Evolutionary conservation across 2,329 filamentous ascomycete genomes (phyloP).

Genomic region (Talaromyces atroroseus): DNA sequence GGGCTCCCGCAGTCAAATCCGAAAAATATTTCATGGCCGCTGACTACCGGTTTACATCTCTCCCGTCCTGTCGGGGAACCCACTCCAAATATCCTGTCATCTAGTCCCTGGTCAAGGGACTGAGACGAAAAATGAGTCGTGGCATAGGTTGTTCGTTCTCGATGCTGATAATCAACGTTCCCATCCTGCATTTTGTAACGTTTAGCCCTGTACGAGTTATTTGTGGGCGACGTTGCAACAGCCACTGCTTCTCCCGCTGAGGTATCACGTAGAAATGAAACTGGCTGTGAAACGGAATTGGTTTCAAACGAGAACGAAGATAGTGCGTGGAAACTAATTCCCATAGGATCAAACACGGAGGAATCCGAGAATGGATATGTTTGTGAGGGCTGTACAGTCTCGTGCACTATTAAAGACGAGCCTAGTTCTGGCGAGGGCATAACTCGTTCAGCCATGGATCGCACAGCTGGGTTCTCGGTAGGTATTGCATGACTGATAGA

Average conservation of each 20-base stretch:
- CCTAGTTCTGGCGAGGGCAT: background rate
- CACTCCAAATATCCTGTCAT: background rate
- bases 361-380: background rate
- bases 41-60: constrained; percentile 14
- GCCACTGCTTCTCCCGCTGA: constrained; percentile 32
- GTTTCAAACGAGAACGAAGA: constrained; percentile 27
- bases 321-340: constrained; percentile 18
- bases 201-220: background rate
- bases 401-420: background rate
- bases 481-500: background rate
- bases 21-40: constrained; percentile 44
- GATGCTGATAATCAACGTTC: background rate
- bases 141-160: background rate
- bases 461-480: background rate
- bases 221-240: background rate
- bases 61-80: background rate
- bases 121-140: background rate
- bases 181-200: constrained; percentile 1
- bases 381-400: background rate
- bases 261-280: constrained; percentile 31
- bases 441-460: background rate
- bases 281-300: constrained; percentile 28
- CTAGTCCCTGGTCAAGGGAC: background rate
- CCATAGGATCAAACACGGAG: background rate
- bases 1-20: constrained; percentile 66